Conservation (phyloP, 163 green algal genomes). For the Chloromonas sp. region DNA sequence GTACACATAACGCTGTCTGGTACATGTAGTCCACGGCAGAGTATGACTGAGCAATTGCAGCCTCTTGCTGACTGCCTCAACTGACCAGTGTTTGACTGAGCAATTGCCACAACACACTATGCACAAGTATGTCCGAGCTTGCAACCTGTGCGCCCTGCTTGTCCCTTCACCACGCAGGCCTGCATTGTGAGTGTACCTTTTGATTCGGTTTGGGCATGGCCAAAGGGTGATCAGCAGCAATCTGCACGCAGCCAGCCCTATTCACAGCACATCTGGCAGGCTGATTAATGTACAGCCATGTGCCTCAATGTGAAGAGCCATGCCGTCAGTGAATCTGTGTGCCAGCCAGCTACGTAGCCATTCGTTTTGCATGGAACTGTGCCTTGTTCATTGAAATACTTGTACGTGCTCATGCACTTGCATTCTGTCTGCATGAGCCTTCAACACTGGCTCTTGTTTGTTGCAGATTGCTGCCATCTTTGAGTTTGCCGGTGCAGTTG, state of each 20-base stretch:
- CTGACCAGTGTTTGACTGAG: background rate
- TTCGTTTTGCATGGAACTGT: no score
- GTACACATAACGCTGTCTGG: background rate
- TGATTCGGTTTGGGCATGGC: no score
- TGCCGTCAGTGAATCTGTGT: background rate
- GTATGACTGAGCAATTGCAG: background rate
- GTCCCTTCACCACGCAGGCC: background rate
- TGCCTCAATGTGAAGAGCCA: background rate
- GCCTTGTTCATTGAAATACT: no score
- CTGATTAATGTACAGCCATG: no score
- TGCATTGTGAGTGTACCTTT: background rate
- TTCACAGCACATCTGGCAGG: no score
- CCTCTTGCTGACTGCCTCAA: background rate
- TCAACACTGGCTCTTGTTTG: background rate
- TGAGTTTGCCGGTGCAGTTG: slow-evolving; percentile 66
- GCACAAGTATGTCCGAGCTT: no score
- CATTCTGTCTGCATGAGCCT: background rate
- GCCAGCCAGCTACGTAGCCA: no score
- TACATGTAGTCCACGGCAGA: background rate
- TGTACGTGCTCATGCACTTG: background rate
- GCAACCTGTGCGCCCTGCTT: background rate
- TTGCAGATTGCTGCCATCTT: slow-evolving; percentile 21
- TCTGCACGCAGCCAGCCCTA: no score
- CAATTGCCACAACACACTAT: background rate
- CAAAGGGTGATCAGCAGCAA: no score